Evolutionary conservation across 768 basidiomycete genomes (phyloP), one percentile per base, ranked within the genome.

Genomic region (Psilocybe tampanensis): DNA sequence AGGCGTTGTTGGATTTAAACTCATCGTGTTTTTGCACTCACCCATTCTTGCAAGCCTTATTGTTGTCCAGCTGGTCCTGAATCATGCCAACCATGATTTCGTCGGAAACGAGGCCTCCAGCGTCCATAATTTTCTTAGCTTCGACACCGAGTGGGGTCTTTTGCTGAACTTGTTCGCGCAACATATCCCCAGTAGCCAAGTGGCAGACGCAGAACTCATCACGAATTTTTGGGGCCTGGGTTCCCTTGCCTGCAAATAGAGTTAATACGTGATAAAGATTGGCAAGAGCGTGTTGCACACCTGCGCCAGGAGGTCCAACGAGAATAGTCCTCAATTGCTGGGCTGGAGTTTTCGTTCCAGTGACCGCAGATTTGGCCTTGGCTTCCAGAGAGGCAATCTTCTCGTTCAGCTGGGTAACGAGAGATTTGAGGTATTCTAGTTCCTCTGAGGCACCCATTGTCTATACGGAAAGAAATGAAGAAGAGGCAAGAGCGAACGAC

Each of bases 61-160:
- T 99, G 73, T 86, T 90, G 72, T 94, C 90, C 51, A 99, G 79
- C 79, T 99, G 94, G 70, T 93, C 85, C 76, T 91, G 90, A 76
- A 99, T 98, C 87, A 99, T 98, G 52, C 87, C 88, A 33, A 99
- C 94, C 86, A 99, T 89, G 67, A 98, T 95, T 55, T 98, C 95
- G 70, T 99, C 97, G 43, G 86, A 81, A 53, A 99, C 95, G 55
- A 99, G 86, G n/a, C 89, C 92, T 36, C 97, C 97, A 21, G 85
- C 82, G 71, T 98, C 96, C 91, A 99, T 97, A 70, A 98, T 88
- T 74, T 94, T 95, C 83, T 99, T 98, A 18, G 97, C 97, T 66
- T 91, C 84, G 44, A 89, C 75, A 60, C 97, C 97, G 41, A 99
- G 85, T 42, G 84, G 76, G 3, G 97, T 97, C 77, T 95, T 90